phyloP scores from a whole-genome alignment of 129 eudicot species.

The Ambrosia artemisiifolia region DNA sequence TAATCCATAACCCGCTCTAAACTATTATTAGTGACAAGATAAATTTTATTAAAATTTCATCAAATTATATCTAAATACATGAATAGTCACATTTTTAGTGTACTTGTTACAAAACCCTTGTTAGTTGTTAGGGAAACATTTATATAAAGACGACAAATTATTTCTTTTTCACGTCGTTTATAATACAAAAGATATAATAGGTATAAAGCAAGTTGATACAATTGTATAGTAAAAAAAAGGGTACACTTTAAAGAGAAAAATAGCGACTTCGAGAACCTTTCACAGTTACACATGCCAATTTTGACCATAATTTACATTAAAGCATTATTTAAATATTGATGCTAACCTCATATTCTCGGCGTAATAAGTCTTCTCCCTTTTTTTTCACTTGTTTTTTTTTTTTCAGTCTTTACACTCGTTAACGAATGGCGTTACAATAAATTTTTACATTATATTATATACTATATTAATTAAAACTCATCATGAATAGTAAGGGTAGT shows the following conservation, averaged over 20 bases:
- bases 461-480: no score
- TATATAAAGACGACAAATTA: slow-evolving; percentile 1
- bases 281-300: slow-evolving; percentile 25
- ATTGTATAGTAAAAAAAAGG: slow-evolving; percentile 1
- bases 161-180: slow-evolving; percentile 7
- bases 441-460: no score
- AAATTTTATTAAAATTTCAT: background rate
- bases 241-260: slow-evolving; percentile 24
- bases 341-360: slow-evolving; percentile 33
- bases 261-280: slow-evolving; percentile 28
- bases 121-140: background rate
- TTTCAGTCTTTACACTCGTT: background rate
- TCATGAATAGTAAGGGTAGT: no score
- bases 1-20: background rate
- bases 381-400: background rate
- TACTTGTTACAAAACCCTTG: background rate
- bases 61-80: no score
- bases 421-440: no score
- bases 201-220: background rate
- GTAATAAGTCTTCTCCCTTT: slow-evolving; percentile 10
- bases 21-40: background rate
- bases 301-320: slow-evolving; percentile 14
- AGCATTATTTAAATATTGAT: background rate
- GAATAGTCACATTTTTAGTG: no score
- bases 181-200: background rate